Conservation (phyloP, 768 basidiomycete species). For the Russula sp. region DNA sequence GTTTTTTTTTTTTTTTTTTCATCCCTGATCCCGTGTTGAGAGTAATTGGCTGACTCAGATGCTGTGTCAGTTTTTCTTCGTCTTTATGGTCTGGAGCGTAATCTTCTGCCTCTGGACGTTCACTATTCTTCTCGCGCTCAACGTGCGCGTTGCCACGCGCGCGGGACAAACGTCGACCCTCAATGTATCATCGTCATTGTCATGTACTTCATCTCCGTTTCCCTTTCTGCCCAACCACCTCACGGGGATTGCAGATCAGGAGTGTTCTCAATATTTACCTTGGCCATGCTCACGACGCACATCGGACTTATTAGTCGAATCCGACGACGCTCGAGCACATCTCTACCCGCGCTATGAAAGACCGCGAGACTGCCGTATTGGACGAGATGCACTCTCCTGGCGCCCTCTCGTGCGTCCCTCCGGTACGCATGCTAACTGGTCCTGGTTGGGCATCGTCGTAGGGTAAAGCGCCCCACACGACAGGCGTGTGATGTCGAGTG, state of each 20-base stretch:
- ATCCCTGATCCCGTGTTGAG: too few relatives aligned
- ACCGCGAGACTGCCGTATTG: slow-evolving; percentile 53
- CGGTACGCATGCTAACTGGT: neutral
- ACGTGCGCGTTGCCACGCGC: slow-evolving; percentile 32
- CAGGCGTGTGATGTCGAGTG: slow-evolving; percentile 72
- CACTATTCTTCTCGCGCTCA: slow-evolving; percentile 51
- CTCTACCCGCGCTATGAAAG: slow-evolving; percentile 48
- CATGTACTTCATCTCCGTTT: slow-evolving; percentile 40
- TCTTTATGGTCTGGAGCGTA: slow-evolving; percentile 61
- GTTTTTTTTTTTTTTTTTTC: neutral
- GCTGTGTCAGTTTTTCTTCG: slow-evolving; percentile 68
- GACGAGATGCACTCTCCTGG: slow-evolving; percentile 47
- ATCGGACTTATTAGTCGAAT: slow-evolving; percentile 52
- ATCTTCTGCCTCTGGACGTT: slow-evolving; percentile 61
- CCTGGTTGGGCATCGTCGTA: slow-evolving; percentile 26
- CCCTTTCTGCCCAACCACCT: neutral
- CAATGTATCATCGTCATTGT: slow-evolving; percentile 69
- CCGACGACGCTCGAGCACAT: slow-evolving; percentile 82
- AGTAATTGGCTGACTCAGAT: neutral
- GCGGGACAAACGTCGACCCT: slow-evolving; percentile 43
- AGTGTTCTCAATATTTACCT: too few relatives aligned
- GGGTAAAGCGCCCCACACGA: slow-evolving; percentile 43
- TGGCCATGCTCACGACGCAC: slow-evolving; percentile 41
- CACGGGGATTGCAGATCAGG: neutral
- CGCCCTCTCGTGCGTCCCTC: slow-evolving; percentile 43